These are phyloP conservation scores for Ogataea trehaloabstinens DNA, from an alignment of 805 yeast species.

Conservation along the genomic window DNA sequence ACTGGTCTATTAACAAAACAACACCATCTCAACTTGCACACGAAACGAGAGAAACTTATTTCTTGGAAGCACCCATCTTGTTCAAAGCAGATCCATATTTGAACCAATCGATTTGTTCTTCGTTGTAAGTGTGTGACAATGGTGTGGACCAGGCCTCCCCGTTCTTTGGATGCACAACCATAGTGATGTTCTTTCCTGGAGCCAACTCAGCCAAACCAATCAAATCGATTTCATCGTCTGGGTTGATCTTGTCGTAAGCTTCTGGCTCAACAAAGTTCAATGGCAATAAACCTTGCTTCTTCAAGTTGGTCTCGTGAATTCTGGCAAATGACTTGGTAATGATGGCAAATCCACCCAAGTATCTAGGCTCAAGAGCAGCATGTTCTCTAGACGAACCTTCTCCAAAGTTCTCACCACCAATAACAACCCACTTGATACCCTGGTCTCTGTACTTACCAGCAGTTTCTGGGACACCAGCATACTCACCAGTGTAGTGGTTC, in stretches of 20 bases:
- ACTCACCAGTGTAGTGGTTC: constrained; percentile 89
- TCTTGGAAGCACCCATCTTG: constrained; percentile 55
- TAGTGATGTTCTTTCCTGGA: constrained; percentile 86
- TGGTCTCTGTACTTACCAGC: constrained; percentile 92
- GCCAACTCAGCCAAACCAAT: constrained; percentile 80
- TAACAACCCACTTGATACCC: constrained; percentile 93
- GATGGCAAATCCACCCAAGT: constrained; percentile 97
- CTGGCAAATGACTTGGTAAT: constrained; percentile 97
- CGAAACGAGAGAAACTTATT: constrained; percentile 13
- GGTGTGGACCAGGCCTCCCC: constrained; percentile 87
- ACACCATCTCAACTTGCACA: too few species aligned
- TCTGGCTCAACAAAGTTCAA: constrained; percentile 86
- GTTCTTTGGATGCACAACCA: constrained; percentile 70
- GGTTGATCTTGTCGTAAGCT: constrained; percentile 91
- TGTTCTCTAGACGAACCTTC: constrained; percentile 99
- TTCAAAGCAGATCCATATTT: constrained; percentile 98
- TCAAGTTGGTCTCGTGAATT: constrained; percentile 98
- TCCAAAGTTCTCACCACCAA: constrained; percentile 98
- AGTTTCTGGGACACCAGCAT: constrained; percentile 94
- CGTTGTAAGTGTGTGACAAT: constrained; percentile 94
- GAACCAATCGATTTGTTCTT: constrained; percentile 98
- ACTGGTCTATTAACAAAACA: too few species aligned
- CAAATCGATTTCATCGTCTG: constrained; percentile 86
- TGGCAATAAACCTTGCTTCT: constrained; percentile 98
- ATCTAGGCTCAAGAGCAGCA: constrained; percentile 99